These are phyloP conservation scores for Candida mattraensis DNA, from an alignment of 805 yeast genomes.

Conservation along the genomic window DNA sequence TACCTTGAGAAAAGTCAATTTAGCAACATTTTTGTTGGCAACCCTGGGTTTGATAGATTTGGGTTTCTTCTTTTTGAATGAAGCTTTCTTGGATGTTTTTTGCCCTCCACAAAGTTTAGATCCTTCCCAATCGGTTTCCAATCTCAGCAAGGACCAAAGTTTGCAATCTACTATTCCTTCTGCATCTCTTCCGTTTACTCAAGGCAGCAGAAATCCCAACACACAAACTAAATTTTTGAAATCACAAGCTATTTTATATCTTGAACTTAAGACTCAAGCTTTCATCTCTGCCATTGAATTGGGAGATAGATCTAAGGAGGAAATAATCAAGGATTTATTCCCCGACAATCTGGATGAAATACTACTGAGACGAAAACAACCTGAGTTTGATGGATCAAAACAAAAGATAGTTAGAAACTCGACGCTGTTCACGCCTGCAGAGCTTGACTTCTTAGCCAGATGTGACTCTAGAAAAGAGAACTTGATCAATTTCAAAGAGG, in stretches of 20 bases:
- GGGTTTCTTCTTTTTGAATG: slow-evolving; percentile 85
- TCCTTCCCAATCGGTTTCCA: slow-evolving; percentile 39
- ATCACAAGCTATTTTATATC: slow-evolving; percentile 73
- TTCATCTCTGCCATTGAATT: slow-evolving; percentile 83
- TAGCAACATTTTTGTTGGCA: slow-evolving; percentile 87
- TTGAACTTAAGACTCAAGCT: slow-evolving; percentile 94
- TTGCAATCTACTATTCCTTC: slow-evolving; percentile 18
- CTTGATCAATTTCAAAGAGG: slow-evolving; percentile 47
- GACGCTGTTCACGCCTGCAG: slow-evolving; percentile 63
- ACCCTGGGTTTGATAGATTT: slow-evolving; percentile 80
- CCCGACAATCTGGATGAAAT: slow-evolving; percentile 61
- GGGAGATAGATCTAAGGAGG: slow-evolving; percentile 58
- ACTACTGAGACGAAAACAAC: slow-evolving; percentile 40
- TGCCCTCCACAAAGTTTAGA: slow-evolving; percentile 69
- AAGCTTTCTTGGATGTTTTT: slow-evolving; percentile 80
- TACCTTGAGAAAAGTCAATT: slow-evolving; percentile 77
- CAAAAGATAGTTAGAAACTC: slow-evolving; percentile 30
- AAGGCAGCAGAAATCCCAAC: slow-evolving; percentile 18
- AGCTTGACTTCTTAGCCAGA: slow-evolving; percentile 72
- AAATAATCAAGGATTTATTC: slow-evolving; percentile 72
- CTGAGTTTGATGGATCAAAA: slow-evolving; percentile 25
- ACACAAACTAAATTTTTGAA: slow-evolving; percentile 53
- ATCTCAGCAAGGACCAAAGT: slow-evolving; percentile 23
- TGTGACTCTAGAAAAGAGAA: slow-evolving; percentile 71
- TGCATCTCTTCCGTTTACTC: slow-evolving; percentile 9